Conservation (phyloP, 2,329 filamentous ascomycete species). For the Aspergillus sp. region DNA sequence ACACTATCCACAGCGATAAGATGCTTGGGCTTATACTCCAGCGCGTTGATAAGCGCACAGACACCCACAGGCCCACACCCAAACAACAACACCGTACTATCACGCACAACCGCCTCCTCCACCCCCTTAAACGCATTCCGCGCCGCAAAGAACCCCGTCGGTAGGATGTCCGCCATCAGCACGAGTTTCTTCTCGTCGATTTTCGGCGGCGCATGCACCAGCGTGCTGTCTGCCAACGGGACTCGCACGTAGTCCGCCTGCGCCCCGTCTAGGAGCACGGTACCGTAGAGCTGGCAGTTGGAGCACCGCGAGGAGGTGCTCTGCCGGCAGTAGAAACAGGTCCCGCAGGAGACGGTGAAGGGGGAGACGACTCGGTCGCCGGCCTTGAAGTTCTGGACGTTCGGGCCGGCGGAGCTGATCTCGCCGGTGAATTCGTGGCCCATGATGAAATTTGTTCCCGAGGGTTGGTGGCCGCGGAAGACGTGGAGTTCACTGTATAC, state of each 20-base stretch:
- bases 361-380: conserved; percentile 80
- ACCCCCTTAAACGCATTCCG: conserved; percentile 15
- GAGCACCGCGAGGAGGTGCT: conserved; percentile 74
- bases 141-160: conserved; percentile 21
- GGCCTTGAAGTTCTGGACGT: conserved; percentile 58
- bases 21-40: conserved; percentile 68
- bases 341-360: conserved; percentile 73
- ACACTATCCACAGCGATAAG: conserved; percentile 78
- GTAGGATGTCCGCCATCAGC: conserved; percentile 86
- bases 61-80: conserved; percentile 19
- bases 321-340: conserved; percentile 80
- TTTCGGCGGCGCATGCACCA: conserved; percentile 65
- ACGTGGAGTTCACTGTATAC: conserved; percentile 70
- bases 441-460: conserved; percentile 61
- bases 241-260: conserved; percentile 81
- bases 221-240: conserved; percentile 75
- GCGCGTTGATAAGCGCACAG: conserved; percentile 56
- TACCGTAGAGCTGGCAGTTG: conserved; percentile 68
- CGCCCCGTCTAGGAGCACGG: conserved; percentile 66
- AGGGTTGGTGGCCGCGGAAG: conserved; percentile 76
- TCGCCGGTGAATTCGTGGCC: conserved; percentile 82
- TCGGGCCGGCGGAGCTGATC: conserved; percentile 63
- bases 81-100: conserved; percentile 18
- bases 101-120: background rate
- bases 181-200: conserved; percentile 73